Conservation (phyloP, 768 basidiomycete species). For the Kwoniella europaea region DNA sequence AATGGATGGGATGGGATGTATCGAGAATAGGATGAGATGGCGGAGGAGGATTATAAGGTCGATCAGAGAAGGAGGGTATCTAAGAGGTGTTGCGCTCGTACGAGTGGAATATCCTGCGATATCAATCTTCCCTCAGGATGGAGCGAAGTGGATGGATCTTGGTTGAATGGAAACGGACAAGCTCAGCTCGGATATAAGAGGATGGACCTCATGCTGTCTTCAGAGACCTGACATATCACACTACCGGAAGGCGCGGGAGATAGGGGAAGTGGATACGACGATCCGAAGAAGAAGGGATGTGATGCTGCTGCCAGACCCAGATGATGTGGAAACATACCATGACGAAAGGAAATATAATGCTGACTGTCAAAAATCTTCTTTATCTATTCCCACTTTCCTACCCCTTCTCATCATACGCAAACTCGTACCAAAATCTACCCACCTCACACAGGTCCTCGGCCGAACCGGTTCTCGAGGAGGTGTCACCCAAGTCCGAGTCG, state of each 20-base stretch:
- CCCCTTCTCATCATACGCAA: not conserved
- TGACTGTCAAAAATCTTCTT: not conserved
- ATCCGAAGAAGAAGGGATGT: not conserved
- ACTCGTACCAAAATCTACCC: constrained; percentile 1
- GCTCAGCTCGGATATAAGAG: too few species aligned
- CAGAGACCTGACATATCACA: too few species aligned
- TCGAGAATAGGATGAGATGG: not conserved
- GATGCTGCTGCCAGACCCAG: not conserved
- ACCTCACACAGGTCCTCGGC: constrained; percentile 79
- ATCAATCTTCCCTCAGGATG: too few species aligned
- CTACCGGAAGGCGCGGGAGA: too few species aligned
- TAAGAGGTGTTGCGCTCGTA: too few species aligned
- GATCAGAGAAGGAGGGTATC: too few species aligned
- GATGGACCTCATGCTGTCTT: too few species aligned
- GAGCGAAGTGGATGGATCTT: too few species aligned
- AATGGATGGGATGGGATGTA: not conserved
- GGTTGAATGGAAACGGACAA: too few species aligned
- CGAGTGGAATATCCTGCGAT: too few species aligned
- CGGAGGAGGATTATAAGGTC: not conserved
- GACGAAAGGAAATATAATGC: not conserved
- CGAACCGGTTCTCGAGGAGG: constrained; percentile 98
- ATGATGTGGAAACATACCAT: not conserved
- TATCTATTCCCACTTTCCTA: constrained; percentile 2
- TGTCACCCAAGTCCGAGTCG: constrained; percentile 98
- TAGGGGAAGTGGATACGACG: not conserved